phyloP scores from a whole-genome alignment of 169 alveolate genomes.

The Cryptosporidium andersoni region DNA sequence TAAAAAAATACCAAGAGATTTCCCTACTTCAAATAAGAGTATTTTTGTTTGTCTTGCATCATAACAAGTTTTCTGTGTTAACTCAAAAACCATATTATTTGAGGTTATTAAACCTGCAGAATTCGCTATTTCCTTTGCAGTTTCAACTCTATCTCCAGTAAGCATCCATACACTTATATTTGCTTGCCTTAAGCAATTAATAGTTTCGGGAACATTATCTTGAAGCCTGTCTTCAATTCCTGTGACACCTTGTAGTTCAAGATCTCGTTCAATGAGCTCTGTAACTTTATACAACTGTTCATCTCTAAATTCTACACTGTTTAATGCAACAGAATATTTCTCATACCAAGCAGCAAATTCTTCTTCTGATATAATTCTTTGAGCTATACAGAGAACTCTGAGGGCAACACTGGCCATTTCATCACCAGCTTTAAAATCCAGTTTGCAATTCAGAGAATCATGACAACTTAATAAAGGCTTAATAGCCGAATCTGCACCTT shows the following conservation, averaged over 20 bases:
- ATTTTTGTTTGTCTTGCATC: slow-evolving; percentile 52
- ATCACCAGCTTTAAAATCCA: slow-evolving; percentile 72
- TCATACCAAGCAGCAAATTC: slow-evolving; percentile 80
- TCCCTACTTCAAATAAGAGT: slow-evolving; percentile 30
- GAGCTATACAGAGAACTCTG: slow-evolving; percentile 90
- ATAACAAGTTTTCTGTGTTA: slow-evolving; percentile 20
- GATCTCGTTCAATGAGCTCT: slow-evolving; percentile 86
- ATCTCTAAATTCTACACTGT: slow-evolving; percentile 78
- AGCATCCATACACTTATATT: slow-evolving; percentile 98
- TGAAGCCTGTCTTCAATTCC: slow-evolving; percentile 97
- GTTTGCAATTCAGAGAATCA: slow-evolving; percentile 73
- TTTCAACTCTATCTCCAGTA: slow-evolving; percentile 98
- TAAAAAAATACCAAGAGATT: slow-evolving; percentile 11
- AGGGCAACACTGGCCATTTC: slow-evolving; percentile 85
- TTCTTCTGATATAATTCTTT: slow-evolving; percentile 85
- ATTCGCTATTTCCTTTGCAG: slow-evolving; percentile 92
- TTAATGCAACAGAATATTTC: slow-evolving; percentile 74
- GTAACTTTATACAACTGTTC: slow-evolving; percentile 82
- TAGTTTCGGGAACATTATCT: slow-evolving; percentile 95
- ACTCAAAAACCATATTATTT: slow-evolving; percentile 42
- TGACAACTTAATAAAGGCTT: slow-evolving; percentile 76
- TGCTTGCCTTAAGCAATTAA: slow-evolving; percentile 90
- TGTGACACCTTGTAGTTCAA: slow-evolving; percentile 93
- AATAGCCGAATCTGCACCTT: slow-evolving; percentile 95
- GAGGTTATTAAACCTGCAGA: slow-evolving; percentile 48